These are phyloP conservation scores for Megacollybia marginata DNA, from an alignment of 768 basidiomycete species.

Conservation along the genomic window DNA sequence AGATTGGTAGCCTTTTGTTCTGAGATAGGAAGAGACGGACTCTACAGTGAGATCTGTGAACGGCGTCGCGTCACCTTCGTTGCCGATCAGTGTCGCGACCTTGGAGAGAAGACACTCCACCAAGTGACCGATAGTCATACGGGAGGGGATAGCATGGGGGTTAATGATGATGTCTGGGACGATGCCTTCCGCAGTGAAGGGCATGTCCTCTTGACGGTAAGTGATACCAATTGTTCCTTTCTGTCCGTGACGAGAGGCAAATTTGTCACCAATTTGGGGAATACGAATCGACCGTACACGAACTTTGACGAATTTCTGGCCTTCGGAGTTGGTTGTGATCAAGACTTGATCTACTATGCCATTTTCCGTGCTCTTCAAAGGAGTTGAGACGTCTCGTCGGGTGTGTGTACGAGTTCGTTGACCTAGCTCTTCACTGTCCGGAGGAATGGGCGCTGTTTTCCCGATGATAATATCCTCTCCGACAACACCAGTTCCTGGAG, in stretches of 20 bases:
- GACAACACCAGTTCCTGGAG: constrained; percentile 87
- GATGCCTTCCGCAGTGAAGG: constrained; percentile 95
- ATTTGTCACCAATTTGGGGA: constrained; percentile 98
- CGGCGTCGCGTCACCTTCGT: constrained; percentile 97
- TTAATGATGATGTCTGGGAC: constrained; percentile 98
- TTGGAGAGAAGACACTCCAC: constrained; percentile 97
- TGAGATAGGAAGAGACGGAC: constrained; percentile 88
- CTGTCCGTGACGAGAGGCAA: constrained; percentile 98
- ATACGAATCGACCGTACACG: constrained; percentile 93
- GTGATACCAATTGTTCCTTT: constrained; percentile 99
- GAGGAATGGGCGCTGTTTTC: constrained; percentile 95
- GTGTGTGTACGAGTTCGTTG: constrained; percentile 92
- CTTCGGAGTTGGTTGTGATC: constrained; percentile 93
- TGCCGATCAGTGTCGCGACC: constrained; percentile 91
- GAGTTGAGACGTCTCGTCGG: constrained; percentile 93
- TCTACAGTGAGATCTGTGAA: constrained; percentile 98
- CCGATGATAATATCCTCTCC: constrained; percentile 99
- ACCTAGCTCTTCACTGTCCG: constrained; percentile 95
- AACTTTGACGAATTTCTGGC: constrained; percentile 97
- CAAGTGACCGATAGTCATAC: constrained; percentile 99
- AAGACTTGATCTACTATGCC: constrained; percentile 97
- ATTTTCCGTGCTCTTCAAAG: constrained; percentile 95
- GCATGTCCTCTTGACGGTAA: constrained; percentile 99
- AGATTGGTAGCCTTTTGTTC: constrained; percentile 89
- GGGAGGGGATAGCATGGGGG: constrained; percentile 98